These are phyloP conservation scores for Globisporangium mamillatum DNA, from an alignment of 352 stramenopile species.

Conservation along the genomic window DNA sequence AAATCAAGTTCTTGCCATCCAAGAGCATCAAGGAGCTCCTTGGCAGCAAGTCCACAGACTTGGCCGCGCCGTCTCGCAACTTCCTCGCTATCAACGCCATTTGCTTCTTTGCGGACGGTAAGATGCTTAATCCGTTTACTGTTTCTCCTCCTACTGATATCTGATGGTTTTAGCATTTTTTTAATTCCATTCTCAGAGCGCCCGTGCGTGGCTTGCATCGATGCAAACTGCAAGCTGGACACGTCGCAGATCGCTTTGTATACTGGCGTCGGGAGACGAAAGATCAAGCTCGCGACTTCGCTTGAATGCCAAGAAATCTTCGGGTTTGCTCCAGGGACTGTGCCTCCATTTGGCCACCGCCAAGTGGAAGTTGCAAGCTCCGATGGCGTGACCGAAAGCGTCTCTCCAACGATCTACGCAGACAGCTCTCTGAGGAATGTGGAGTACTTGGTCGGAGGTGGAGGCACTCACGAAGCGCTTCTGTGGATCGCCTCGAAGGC, in stretches of 20 bases:
- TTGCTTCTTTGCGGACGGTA: constrained; percentile 75
- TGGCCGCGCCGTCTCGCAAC: constrained; percentile 14
- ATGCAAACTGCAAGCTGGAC: constrained; percentile 63
- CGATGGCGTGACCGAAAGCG: background rate
- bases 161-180: background rate
- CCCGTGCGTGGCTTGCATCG: constrained; percentile 58
- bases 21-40: constrained; percentile 38
- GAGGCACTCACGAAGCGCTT: constrained; percentile 39
- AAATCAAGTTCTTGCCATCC: constrained; percentile 36
- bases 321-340: constrained; percentile 58
- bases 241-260: constrained; percentile 47
- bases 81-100: constrained; percentile 71
- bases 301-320: constrained; percentile 61
- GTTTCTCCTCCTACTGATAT: background rate
- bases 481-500: constrained; percentile 37
- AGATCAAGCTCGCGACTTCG: constrained; percentile 63
- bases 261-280: constrained; percentile 50
- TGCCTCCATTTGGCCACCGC: constrained; percentile 58
- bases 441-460: constrained; percentile 43
- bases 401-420: constrained; percentile 29
- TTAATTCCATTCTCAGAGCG: constrained; percentile 25
- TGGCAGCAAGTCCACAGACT: constrained; percentile 17
- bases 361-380: background rate
- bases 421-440: constrained; percentile 34
- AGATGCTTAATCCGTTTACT: background rate